Evolutionary conservation across 1,284 basidiomycete genomes (phyloP).

Genomic region (Ustilago curta): DNA sequence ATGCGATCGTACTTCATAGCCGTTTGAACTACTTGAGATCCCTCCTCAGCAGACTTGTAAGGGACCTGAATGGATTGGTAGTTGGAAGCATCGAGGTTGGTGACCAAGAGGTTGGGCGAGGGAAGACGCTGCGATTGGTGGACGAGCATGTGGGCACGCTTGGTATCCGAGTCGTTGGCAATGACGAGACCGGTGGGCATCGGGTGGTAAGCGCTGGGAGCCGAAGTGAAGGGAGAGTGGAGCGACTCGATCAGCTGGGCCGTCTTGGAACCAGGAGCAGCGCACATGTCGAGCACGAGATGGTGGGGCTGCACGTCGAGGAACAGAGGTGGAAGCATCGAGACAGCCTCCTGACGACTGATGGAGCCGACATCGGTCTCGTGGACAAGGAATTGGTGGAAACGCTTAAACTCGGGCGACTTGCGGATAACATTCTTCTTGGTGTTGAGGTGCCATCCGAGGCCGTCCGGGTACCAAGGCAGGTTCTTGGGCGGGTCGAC

Average conservation of each 20-base stretch:
- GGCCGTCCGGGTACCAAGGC: slow-evolving; percentile 90
- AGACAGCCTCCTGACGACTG: slow-evolving; percentile 96
- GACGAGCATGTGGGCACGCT: slow-evolving; percentile 94
- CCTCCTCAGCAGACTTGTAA: slow-evolving; percentile 44
- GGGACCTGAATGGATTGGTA: slow-evolving; percentile 73
- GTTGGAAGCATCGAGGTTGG: slow-evolving; percentile 92
- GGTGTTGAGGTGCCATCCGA: slow-evolving; percentile 96
- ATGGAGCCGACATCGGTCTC: slow-evolving; percentile 99
- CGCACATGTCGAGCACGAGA: slow-evolving; percentile 88
- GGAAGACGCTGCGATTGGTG: slow-evolving; percentile 97
- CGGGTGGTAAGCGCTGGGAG: slow-evolving; percentile 62
- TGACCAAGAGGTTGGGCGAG: slow-evolving; percentile 91
- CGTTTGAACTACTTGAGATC: slow-evolving; percentile 64
- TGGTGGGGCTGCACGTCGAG: slow-evolving; percentile 80
- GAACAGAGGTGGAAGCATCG: slow-evolving; percentile 96
- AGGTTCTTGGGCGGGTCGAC: slow-evolving; percentile 81
- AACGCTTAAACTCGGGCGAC: slow-evolving; percentile 91
- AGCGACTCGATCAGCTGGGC: slow-evolving; percentile 90
- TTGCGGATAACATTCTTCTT: slow-evolving; percentile 90
- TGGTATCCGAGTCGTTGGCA: slow-evolving; percentile 92
- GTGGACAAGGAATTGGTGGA: slow-evolving; percentile 95
- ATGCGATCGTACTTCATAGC: slow-evolving; percentile 89
- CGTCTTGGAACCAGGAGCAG: slow-evolving; percentile 98
- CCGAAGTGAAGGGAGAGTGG: slow-evolving; percentile 72
- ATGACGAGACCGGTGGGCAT: slow-evolving; percentile 77